Evolutionary conservation across 768 basidiomycete species (phyloP).

Genomic region (Albatrellus ellisii): DNA sequence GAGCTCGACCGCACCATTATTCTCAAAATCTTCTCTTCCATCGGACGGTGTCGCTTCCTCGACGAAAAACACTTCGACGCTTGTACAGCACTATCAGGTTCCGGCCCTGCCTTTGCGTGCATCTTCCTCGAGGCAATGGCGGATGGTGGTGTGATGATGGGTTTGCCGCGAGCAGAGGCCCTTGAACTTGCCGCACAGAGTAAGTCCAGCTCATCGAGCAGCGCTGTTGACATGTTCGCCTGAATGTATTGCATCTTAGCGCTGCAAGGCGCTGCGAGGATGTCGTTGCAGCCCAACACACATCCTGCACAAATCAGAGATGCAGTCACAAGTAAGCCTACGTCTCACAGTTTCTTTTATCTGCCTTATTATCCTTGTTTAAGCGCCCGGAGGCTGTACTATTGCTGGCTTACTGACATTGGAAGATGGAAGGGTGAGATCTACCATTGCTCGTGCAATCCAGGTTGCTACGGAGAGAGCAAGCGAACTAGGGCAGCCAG

Average conservation of each 20-base stretch:
- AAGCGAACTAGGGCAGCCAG: conserved; percentile 67
- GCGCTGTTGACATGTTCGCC: background rate
- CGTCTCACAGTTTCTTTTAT: conserved; percentile 4
- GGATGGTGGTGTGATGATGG: conserved; percentile 99
- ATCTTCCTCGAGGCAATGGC: conserved; percentile 98
- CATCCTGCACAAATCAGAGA: conserved; percentile 98
- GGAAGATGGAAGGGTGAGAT: conserved; percentile 88
- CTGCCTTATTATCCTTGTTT: conserved; percentile 2
- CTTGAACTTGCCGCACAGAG: conserved; percentile 94
- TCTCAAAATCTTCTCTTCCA: conserved; percentile 91
- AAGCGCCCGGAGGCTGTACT: conserved; percentile 96
- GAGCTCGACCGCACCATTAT: conserved; percentile 61
- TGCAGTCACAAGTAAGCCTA: conserved; percentile 91
- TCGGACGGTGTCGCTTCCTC: conserved; percentile 89
- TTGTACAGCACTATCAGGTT: conserved; percentile 91
- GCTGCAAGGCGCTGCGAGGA: conserved; percentile 90
- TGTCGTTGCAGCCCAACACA: conserved; percentile 78
- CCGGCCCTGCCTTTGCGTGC: conserved; percentile 94
- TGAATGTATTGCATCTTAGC: conserved; percentile 31
- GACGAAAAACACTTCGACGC: conserved; percentile 99
- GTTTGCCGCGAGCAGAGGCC: conserved; percentile 85
- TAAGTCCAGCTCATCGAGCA: conserved; percentile 24
- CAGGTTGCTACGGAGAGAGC: conserved; percentile 89
- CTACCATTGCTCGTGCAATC: conserved; percentile 90
- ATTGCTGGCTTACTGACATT: conserved; percentile 93